phyloP scores from a whole-genome alignment of 768 basidiomycete species.

The Amanita muscaria region DNA sequence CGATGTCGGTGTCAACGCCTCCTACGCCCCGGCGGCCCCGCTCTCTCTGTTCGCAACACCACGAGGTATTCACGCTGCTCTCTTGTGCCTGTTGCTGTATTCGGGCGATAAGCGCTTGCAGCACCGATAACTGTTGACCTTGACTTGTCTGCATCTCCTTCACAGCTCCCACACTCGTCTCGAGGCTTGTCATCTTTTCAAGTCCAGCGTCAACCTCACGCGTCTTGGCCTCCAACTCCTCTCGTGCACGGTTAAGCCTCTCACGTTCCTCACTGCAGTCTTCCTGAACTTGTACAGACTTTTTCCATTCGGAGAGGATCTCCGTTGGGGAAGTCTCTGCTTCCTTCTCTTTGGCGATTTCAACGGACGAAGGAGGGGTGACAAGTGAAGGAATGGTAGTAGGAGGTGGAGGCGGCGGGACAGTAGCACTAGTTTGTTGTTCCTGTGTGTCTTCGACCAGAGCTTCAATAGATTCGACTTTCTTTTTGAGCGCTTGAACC shows the following conservation, averaged over 20 bases:
- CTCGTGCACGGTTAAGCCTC: constrained; percentile 59
- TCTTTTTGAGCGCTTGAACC: constrained; percentile 58
- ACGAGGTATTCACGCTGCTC: background rate
- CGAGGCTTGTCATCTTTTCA: constrained; percentile 33
- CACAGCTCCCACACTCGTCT: constrained; percentile 21
- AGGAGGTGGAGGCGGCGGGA: too few relatives aligned
- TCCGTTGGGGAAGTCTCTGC: too few relatives aligned
- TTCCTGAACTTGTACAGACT: too few relatives aligned
- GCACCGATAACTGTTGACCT: constrained; percentile 12
- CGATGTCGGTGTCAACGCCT: constrained; percentile 18
- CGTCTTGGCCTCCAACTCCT: constrained; percentile 71
- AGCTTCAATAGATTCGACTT: constrained; percentile 58
- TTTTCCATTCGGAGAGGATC: too few relatives aligned
- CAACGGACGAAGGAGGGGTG: constrained; percentile 5
- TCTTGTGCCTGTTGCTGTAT: constrained; percentile 2
- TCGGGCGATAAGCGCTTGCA: constrained; percentile 12
- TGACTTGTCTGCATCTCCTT: constrained; percentile 29
- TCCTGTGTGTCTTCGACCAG: constrained; percentile 39
- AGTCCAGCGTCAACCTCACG: constrained; percentile 43
- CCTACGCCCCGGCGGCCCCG: background rate
- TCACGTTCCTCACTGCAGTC: constrained; percentile 78
- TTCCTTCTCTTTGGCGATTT: background rate
- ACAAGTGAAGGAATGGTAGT: too few relatives aligned
- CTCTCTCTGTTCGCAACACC: constrained; percentile 13
- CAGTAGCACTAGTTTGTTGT: too few relatives aligned